Evolutionary conservation across 345 rosid species (phyloP).

Genomic region (Eutrema heterophyllum): DNA sequence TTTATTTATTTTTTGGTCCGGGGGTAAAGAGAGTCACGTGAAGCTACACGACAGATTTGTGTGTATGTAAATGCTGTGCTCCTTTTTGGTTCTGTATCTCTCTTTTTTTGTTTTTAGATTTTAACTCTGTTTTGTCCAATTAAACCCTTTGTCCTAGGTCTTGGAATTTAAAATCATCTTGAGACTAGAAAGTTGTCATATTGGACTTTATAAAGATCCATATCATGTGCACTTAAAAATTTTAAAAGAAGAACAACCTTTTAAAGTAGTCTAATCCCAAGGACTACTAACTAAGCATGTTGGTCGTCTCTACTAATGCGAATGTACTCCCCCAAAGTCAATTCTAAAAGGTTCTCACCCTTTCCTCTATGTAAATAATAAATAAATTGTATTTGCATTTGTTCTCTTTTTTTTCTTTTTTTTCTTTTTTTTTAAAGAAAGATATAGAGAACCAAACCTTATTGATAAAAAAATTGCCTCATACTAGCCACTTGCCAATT

Average conservation of each 20-base stretch:
- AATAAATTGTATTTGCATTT: not conserved
- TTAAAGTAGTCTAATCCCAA: constrained; percentile 22
- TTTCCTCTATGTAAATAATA: not conserved
- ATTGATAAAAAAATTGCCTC: not conserved
- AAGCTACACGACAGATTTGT: constrained; percentile 30
- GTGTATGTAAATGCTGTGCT: constrained; percentile 26
- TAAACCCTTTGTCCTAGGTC: constrained; percentile 22
- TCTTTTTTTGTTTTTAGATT: not conserved
- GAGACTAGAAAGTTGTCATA: constrained; percentile 22
- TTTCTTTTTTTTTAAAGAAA: no score
- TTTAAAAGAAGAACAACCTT: no score
- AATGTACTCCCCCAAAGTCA: constrained; percentile 25
- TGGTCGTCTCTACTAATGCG: constrained; percentile 31
- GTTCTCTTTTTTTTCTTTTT: not conserved
- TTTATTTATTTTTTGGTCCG: not conserved
- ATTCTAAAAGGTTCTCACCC: constrained; percentile 18
- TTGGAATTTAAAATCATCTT: constrained; percentile 13
- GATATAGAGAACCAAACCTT: not conserved
- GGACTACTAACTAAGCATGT: constrained; percentile 25
- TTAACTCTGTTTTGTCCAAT: constrained; percentile 19
- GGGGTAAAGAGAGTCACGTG: constrained; percentile 33
- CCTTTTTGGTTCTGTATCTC: constrained; percentile 19
- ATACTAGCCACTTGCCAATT: not conserved
- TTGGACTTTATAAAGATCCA: not conserved
- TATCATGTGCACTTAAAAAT: constrained; percentile 5